Evolutionary conservation across 2,329 filamentous ascomycete genomes (phyloP).

Genomic region (Ascochyta rabiei): DNA sequence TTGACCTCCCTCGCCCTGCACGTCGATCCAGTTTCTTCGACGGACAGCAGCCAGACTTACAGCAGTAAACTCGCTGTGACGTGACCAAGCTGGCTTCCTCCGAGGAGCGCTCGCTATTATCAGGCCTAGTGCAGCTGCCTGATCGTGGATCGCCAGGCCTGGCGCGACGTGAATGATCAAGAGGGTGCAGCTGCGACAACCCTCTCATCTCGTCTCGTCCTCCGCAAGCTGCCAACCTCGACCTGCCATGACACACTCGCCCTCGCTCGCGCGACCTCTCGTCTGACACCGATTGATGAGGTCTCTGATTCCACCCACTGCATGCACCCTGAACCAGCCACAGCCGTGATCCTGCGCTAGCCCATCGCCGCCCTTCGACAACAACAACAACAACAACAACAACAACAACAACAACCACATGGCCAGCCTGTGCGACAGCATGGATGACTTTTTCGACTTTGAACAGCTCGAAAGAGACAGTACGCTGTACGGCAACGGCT

Average conservation of each 20-base stretch:
- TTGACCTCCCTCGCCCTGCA: too few species aligned
- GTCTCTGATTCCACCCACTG: background rate
- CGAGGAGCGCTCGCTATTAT: background rate
- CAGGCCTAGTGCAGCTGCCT: constrained; percentile 9
- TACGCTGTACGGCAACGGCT: constrained; percentile 5
- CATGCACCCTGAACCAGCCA: background rate
- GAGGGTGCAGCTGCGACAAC: constrained; percentile 6
- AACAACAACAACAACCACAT: background rate
- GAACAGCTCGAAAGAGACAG: constrained; percentile 33
- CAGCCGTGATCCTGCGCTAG: background rate
- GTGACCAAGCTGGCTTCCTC: background rate
- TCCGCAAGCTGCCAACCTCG: background rate
- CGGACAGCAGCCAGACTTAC: too few species aligned
- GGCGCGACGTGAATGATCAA: constrained; percentile 8
- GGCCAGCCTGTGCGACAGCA: constrained; percentile 21
- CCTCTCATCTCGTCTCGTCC: constrained; percentile 10
- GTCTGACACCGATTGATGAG: background rate
- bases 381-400: background rate
- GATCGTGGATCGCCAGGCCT: background rate
- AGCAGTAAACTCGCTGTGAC: too few species aligned
- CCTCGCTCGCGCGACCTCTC: background rate
- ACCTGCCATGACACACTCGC: constrained; percentile 1
- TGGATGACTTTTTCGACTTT: constrained; percentile 48
- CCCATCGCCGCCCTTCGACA: background rate
- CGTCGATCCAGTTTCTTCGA: too few species aligned